Base-by-base conservation (phyloP, 495 filamentous ascomycete species). In the Xylaria palmicola region DNA sequence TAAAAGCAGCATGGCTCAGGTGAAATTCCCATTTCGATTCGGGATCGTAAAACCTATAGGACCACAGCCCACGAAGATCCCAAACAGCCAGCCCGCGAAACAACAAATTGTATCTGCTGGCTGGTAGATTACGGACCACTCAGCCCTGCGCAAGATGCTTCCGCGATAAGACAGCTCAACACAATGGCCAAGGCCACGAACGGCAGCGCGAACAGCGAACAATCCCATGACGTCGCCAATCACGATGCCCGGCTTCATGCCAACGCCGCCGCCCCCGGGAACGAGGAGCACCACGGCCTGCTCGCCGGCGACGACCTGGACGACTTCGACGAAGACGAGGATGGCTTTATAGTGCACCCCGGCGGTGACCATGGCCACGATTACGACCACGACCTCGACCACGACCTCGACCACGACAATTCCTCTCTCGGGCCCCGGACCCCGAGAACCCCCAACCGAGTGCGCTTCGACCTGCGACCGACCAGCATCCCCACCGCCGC, bases 391-490 rank as follows among this genome's bases (percentile, higher is more conserved):
- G 65, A 65, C 7, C 29, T 41, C 36, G 52, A 48, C 60, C 41
- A 56, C 63, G 52, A 53, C 65, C 34, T 64, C 55, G 39, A 54
- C 40, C n/a, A 34, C 59, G 9, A 30, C 62, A 36, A 54, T 62
- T 40, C 50, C 65, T 50, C 52, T 4, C 62, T 51, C 6, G 63
- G 62, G 12, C 83, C 80, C 39, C 79, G 84, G 29, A 85, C 86
- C 10, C 90, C 92, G 22, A 83, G 93, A 45, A 97, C 91, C 0
- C 83, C 86, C 9, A 90, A 93, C 69, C 83, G 92, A 36, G 94
- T 98, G 34, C 87, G 91, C 56, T 98, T 98, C 75, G 87, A 96
- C 50, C 78, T 96, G n/a, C 73, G 75, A 65, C 72, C 75, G 47
- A 75, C 74, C 49, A 74, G 77, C 53, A 75, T 79, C 57, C 68